Conservation (phyloP, 2,329 filamentous ascomycete species). For the Madurella fahalii region DNA sequence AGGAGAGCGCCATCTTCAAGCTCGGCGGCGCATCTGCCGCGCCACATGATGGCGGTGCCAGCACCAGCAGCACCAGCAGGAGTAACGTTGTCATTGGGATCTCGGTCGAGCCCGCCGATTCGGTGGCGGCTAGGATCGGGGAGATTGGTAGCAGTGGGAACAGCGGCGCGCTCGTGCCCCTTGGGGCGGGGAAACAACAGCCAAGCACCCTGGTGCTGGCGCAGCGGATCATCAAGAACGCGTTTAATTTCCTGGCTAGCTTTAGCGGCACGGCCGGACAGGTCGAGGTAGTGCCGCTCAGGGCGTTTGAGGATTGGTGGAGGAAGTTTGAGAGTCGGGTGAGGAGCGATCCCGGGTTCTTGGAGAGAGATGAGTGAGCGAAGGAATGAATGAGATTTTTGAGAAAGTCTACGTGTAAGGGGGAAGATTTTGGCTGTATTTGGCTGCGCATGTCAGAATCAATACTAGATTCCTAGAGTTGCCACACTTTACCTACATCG, state of each 20-base stretch:
- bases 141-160: constrained; percentile 43
- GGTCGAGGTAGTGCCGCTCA: constrained; percentile 86
- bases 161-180: constrained; percentile 24
- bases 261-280: constrained; percentile 65
- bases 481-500: background rate
- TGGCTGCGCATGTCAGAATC: background rate
- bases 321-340: constrained; percentile 87
- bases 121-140: constrained; percentile 67
- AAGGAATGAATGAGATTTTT: background rate
- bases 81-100: constrained; percentile 71
- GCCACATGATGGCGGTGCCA: background rate
- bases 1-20: constrained; percentile 89
- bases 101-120: constrained; percentile 69
- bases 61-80: background rate
- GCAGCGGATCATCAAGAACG: constrained; percentile 91
- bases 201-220: constrained; percentile 75
- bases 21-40: constrained; percentile 41
- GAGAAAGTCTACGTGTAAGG: no score
- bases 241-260: constrained; percentile 91
- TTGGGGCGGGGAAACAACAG: constrained; percentile 32
- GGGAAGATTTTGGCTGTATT: background rate
- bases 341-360: constrained; percentile 79
- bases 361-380: constrained; percentile 57
- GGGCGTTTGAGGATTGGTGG: constrained; percentile 98
- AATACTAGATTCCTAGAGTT: background rate